Evolutionary conservation across 768 basidiomycete species (phyloP), one percentile per base, ranked within the genome.

Genomic region (Panaeolus papilionaceus): DNA sequence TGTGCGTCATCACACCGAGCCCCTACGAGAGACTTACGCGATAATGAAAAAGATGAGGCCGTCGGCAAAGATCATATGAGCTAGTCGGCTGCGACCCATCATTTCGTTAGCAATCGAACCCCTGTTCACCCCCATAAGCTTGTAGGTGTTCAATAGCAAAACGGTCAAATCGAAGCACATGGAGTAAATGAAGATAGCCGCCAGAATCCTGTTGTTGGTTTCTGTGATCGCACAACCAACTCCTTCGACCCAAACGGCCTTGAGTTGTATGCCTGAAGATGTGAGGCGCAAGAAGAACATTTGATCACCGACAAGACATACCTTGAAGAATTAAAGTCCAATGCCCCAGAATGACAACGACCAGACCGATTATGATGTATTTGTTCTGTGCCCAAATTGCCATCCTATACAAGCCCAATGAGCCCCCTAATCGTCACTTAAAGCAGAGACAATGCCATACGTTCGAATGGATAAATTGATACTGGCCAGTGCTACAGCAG

Each of bases 11-110:
- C n/a, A 10, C 47, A 20, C 26, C 11, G n/a, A 23, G 7, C 11
- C 18, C 37, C 8, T 20, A 44, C 38, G 33, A 39, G 64, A 64
- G 47, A 54, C 65, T 4, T 71, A 92, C 86, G 92, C 92, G 62
- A 93, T 84, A 68, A 93, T 77, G 79, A 93, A 93, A 78, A 85
- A 93, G 64, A 91, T 86, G 11, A 94, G 77, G 20, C 92, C 91
- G 66, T 93, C 91, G 14, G 83, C 78, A 74, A 92, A 92, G 38
- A 93, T 87, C 80, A 92, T 81, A 38, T 83, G 82, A 26, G 86
- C 82, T 14, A 92, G 84, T 62, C 82, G 82, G 70, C 83, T 86
- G 42, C 77, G 74, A 20, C 75, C 79, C 68, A 75, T 71, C 37
- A 65, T 33, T 45, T 58, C 49, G 70, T 72, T 42, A 47, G 64